Conservation (phyloP, 495 filamentous ascomycete species). For the Lasiosphaeria ovina region DNA sequence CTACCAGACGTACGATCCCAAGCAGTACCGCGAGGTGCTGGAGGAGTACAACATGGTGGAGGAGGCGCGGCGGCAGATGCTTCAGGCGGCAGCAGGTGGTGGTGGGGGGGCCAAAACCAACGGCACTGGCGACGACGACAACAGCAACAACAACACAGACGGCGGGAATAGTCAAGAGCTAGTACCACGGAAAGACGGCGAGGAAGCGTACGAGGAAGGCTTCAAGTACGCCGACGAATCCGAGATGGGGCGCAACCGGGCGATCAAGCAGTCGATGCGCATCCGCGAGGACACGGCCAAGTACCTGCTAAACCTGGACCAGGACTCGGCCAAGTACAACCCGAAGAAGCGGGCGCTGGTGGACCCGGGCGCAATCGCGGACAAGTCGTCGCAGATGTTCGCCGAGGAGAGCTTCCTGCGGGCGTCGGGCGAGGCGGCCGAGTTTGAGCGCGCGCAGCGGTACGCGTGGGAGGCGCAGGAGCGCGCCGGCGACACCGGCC, state of each 20-base stretch:
- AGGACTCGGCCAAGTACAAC: slow-evolving; percentile 97
- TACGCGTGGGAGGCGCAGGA: slow-evolving; percentile 98
- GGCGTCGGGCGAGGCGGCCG: slow-evolving; percentile 87
- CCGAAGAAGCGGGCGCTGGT: slow-evolving; percentile 96
- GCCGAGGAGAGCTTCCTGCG: slow-evolving; percentile 93
- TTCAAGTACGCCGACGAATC: slow-evolving; percentile 89
- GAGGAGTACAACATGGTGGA: slow-evolving; percentile 87
- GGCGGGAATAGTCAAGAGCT: slow-evolving; percentile 49
- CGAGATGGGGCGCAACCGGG: slow-evolving; percentile 93
- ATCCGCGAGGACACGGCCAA: slow-evolving; percentile 98
- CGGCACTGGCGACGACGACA: not conserved
- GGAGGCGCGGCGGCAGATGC: slow-evolving; percentile 63
- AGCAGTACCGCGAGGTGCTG: slow-evolving; percentile 79
- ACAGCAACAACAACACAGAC: not conserved
- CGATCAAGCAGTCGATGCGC: slow-evolving; percentile 79
- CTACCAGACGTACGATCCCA: slow-evolving; percentile 94
- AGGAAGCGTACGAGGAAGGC: slow-evolving; percentile 32
- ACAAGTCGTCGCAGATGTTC: slow-evolving; percentile 82
- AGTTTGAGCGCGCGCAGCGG: slow-evolving; percentile 84
- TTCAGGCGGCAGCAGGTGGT: not conserved
- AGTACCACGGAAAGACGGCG: slow-evolving; percentile 42
- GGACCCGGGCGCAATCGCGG: slow-evolving; percentile 76
- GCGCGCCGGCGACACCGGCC: slow-evolving; percentile 63
- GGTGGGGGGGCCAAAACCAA: slow-evolving; percentile 6
- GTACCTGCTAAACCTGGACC: slow-evolving; percentile 89